phyloP scores from a whole-genome alignment of 2,329 filamentous ascomycete species.

The Stagonosporopsis vannaccii region DNA sequence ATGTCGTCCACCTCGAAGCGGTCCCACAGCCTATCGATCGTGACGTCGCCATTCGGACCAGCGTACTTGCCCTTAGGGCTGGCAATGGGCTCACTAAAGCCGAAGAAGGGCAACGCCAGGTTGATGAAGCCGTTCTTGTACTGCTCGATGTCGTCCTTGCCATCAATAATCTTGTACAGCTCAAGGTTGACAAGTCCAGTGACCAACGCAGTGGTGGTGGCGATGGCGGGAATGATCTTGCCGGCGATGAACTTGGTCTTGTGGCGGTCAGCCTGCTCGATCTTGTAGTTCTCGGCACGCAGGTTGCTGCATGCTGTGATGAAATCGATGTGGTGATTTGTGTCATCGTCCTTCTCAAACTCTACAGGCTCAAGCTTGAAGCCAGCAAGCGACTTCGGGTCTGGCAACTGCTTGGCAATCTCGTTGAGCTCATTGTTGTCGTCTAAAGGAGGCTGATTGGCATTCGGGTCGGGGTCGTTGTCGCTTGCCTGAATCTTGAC shows the following conservation, averaged over 20 bases:
- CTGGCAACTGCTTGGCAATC: conserved; percentile 75
- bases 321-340: conserved; percentile 98
- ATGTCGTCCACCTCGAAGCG: conserved; percentile 91
- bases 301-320: conserved; percentile 97
- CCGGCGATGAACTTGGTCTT: conserved; percentile 99
- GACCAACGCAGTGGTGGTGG: conserved; percentile 93
- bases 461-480: conserved; percentile 91
- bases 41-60: conserved; percentile 77
- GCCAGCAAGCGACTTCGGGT: conserved; percentile 80
- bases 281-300: conserved; percentile 97
- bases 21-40: conserved; percentile 97
- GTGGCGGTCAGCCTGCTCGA: conserved; percentile 88
- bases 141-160: conserved; percentile 95
- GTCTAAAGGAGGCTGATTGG: conserved; percentile 66
- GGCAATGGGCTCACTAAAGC: conserved; percentile 94
- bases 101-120: conserved; percentile 94
- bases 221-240: conserved; percentile 99
- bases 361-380: conserved; percentile 93
- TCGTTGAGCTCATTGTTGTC: conserved; percentile 79
- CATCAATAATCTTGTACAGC: conserved; percentile 95
- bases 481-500: conserved; percentile 98
- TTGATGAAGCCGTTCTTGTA: conserved; percentile 99
- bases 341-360: conserved; percentile 98
- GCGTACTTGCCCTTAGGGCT: conserved; percentile 92
- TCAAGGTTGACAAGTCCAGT: conserved; percentile 93